Evolutionary conservation across 192 early-diverging fungal genomes (phyloP).

Genomic region (Thoreauomyces humboldtii): DNA sequence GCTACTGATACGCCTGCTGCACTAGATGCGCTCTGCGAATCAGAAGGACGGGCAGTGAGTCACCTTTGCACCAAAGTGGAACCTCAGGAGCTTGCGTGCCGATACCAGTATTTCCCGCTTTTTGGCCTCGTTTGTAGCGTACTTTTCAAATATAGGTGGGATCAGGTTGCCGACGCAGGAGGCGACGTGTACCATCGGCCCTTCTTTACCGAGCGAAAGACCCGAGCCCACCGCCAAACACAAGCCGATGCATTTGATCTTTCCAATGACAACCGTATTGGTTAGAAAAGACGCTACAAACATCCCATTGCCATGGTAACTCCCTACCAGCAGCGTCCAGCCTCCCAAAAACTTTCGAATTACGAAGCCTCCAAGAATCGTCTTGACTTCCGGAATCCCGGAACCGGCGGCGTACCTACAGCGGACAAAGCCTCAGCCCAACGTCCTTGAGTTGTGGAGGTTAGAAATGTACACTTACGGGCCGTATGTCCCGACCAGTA

Average conservation of each 20-base stretch:
- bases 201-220: conserved; percentile 63
- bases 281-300: too few relatives aligned
- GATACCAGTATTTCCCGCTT: conserved; percentile 44
- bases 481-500: conserved; percentile 44
- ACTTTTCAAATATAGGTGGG: conserved; percentile 73
- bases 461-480: conserved; percentile 28
- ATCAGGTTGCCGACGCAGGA: conserved; percentile 90
- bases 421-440: too few relatives aligned
- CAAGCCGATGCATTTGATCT: conserved; percentile 80
- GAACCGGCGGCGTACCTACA: conserved; percentile 63
- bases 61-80: background rate
- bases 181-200: conserved; percentile 92
- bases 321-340: conserved; percentile 83
- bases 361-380: conserved; percentile 94
- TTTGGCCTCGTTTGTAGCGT: conserved; percentile 74
- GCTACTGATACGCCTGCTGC: conserved; percentile 97
- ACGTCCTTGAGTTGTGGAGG: too few relatives aligned
- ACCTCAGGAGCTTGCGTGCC: background rate
- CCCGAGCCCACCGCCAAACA: conserved; percentile 46
- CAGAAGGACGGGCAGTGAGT: background rate
- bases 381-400: conserved; percentile 90
- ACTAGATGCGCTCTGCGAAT: conserved; percentile 56
- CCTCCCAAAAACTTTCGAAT: conserved; percentile 89
- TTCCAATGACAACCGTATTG: background rate
- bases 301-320: background rate